Evolutionary conservation across 129 eudicot species (phyloP).

Genomic region (Artemisia annua): DNA sequence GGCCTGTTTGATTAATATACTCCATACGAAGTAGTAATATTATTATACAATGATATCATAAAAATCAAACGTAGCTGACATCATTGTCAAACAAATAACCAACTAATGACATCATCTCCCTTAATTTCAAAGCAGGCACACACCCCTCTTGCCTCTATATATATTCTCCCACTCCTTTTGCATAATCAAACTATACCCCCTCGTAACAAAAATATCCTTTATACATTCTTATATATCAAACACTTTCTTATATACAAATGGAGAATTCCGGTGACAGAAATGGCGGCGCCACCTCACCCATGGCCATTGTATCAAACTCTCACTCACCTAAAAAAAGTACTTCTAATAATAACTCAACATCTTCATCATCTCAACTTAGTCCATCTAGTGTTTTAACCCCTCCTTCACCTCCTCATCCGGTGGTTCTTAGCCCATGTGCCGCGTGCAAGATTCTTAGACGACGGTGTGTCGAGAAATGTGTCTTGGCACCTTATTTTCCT

Average conservation of each 20-base stretch:
- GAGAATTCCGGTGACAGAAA: constrained; percentile 37
- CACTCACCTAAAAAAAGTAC: constrained; percentile 21
- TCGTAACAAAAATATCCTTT: neutral
- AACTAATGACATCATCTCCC: constrained; percentile 14
- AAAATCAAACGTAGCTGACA: constrained; percentile 5
- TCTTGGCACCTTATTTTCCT: constrained; percentile 85
- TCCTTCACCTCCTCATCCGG: constrained; percentile 26
- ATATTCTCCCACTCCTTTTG: constrained; percentile 19
- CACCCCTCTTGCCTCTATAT: constrained; percentile 13
- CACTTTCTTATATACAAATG: constrained; percentile 21
- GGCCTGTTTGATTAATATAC: too few relatives aligned
- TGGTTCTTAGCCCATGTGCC: constrained; percentile 77
- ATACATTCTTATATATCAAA: neutral
- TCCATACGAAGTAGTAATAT: too few relatives aligned
- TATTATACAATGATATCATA: neutral
- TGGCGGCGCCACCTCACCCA: constrained; percentile 28
- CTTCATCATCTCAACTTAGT: constrained; percentile 30
- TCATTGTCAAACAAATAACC: too few relatives aligned
- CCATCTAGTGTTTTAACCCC: constrained; percentile 30
- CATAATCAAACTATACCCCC: constrained; percentile 17
- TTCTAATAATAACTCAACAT: constrained; percentile 21
- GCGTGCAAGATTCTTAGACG: constrained; percentile 86
- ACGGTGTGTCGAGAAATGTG: constrained; percentile 75
- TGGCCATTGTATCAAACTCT: constrained; percentile 17
- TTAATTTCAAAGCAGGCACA: neutral